Evolutionary conservation across 1,284 basidiomycete genomes (phyloP), one percentile per base, ranked within the genome.

Genomic region (Tilletia caries): DNA sequence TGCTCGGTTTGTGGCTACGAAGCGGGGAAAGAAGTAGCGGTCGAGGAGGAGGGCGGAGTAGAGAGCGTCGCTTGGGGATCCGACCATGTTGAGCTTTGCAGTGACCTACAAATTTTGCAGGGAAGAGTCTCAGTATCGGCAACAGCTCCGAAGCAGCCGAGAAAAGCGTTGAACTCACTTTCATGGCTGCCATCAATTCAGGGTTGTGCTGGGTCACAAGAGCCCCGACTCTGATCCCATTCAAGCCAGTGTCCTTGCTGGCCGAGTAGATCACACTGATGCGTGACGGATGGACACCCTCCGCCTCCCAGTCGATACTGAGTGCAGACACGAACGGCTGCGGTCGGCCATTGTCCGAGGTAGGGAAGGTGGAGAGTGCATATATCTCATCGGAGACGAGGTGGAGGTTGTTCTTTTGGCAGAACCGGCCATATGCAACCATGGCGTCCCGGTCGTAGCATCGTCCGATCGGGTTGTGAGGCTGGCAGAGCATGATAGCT

Each of bases 1-100:
- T 15, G 25, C 32, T 20, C 64, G 71, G 52, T 74, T 74, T 5
- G 65, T 70, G 94, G 92, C 44, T 92, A 92, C 74, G 89, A 4
- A 66, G 44, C 37, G 20, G 34, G 67, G 13, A 52, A 58, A 60
- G 54, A 67, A 66, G 37, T 67, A 72, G 37, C 74, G 70, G 27
- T 70, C 46, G 23, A 68, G 73, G 20, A 77, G 71, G 33, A 76
- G 29, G 44, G 68, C 68, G 13, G 75, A 70, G 29, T 73, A 73
- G 34, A 71, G 77, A 88, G 90, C 44, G 89, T 91, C 89, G 89
- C 73, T 70, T 5, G 73, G 65, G 46, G 73, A 62, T n/a, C 73
- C 37, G 29, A 81, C 77, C 34, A 79, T 73, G 60, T 70, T 67
- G 27, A 79, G 70, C 69, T 79, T 80, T 64, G 72, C 68, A 0